These are phyloP conservation scores for Tricharina praecox DNA, from an alignment of 495 filamentous ascomycete species.

Conservation along the genomic window DNA sequence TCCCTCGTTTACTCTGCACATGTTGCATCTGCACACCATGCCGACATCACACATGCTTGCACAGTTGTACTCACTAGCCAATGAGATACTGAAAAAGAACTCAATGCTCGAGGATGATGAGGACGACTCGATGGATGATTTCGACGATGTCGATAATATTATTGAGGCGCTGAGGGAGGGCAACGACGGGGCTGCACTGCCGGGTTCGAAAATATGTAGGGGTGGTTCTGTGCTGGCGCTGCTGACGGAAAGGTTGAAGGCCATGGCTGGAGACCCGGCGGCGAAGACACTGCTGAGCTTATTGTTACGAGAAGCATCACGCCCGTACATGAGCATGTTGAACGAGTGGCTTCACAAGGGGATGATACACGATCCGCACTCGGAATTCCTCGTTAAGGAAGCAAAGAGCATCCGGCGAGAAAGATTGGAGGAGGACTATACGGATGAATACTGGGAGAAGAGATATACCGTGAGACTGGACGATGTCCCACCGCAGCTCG, in stretches of 20 bases:
- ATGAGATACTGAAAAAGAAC: conserved; percentile 76
- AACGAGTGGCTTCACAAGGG: conserved; percentile 98
- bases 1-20: conserved; percentile 71
- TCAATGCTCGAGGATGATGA: conserved; percentile 65
- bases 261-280: conserved; percentile 83
- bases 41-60: conserved; percentile 76
- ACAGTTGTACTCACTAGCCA: conserved; percentile 70
- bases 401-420: conserved; percentile 89
- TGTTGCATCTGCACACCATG: conserved; percentile 79
- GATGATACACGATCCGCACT: conserved; percentile 83
- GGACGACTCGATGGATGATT: conserved; percentile 66
- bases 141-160: conserved; percentile 75
- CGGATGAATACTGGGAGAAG: conserved; percentile 98
- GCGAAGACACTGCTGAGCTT: conserved; percentile 63
- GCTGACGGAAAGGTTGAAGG: conserved; percentile 63
- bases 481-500: conserved; percentile 82
- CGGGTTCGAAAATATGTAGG: conserved; percentile 82
- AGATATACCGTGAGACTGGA: conserved; percentile 83
- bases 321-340: conserved; percentile 93
- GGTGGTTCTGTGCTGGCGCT: conserved; percentile 77
- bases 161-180: conserved; percentile 65
- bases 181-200: conserved; percentile 59
- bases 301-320: conserved; percentile 69
- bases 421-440: conserved; percentile 84
- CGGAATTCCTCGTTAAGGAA: conserved; percentile 86